phyloP scores from a whole-genome alignment of 106 monocot genomes.

The Allium sativum region DNA sequence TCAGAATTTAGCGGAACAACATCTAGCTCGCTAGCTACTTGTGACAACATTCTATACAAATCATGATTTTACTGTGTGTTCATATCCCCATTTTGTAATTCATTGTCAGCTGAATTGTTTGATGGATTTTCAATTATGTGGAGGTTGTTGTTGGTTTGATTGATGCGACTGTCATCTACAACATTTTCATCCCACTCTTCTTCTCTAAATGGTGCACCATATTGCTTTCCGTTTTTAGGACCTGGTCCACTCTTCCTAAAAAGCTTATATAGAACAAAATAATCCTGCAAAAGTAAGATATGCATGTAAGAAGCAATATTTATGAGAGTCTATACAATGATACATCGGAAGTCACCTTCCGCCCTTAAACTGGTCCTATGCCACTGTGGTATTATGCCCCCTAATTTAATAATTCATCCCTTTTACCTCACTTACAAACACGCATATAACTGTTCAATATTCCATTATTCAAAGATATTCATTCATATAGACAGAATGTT shows the following conservation, averaged over 20 bases:
- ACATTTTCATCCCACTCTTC: constrained; percentile 56
- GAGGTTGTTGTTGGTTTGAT: constrained; percentile 5
- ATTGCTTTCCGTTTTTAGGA: constrained; percentile 87
- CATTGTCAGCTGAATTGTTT: constrained; percentile 1
- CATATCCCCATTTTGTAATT: background rate
- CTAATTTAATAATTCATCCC: no score
- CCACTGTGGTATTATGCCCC: no score
- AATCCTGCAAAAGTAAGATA: constrained; percentile 27
- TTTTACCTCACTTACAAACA: no score
- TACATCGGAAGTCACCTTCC: no score
- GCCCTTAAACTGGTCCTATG: no score
- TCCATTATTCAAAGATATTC: no score
- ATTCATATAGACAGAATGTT: no score
- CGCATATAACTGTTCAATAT: no score
- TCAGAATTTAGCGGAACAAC: constrained; percentile 7
- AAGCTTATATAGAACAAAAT: constrained; percentile 60
- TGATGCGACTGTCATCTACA: constrained; percentile 10
- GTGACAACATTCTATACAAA: constrained; percentile 23
- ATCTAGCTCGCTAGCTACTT: constrained; percentile 18
- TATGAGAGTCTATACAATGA: no score
- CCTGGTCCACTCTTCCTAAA: constrained; percentile 81
- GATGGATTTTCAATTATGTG: background rate
- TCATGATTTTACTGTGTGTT: constrained; percentile 5
- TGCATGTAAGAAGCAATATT: background rate
- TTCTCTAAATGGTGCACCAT: constrained; percentile 83